A percentile compares a stretch with the other conserved stretches of the same genome.
phyloP scores from a whole-genome alignment of 2,329 filamentous ascomycete genomes.

The Periglandula ipomoeae region DNA sequence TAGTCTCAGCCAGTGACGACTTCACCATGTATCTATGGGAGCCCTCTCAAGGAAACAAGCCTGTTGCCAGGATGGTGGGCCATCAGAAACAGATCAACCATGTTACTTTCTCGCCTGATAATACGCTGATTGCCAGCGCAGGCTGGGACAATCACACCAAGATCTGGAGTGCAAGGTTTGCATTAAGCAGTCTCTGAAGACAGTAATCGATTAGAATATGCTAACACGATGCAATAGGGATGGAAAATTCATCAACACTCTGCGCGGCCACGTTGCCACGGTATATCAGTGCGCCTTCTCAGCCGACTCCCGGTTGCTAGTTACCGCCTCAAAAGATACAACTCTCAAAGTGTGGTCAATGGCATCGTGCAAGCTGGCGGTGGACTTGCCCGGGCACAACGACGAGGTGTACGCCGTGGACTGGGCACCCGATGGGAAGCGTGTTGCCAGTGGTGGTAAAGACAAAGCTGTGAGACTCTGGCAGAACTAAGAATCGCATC shows the following conservation, averaged over 20 bases:
- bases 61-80: slow-evolving; percentile 78
- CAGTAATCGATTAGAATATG: neutral
- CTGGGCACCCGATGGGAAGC: slow-evolving; percentile 85
- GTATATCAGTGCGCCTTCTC: slow-evolving; percentile 93
- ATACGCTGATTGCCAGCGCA: slow-evolving; percentile 74
- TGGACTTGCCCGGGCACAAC: slow-evolving; percentile 78
- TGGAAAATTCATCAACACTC: slow-evolving; percentile 73
- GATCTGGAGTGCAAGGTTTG: slow-evolving; percentile 70
- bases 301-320: slow-evolving; percentile 80
- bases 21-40: slow-evolving; percentile 97
- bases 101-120: slow-evolving; percentile 88
- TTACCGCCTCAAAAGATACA: slow-evolving; percentile 83
- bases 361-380: slow-evolving; percentile 67
- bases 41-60: slow-evolving; percentile 67
- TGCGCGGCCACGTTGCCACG: slow-evolving; percentile 79
- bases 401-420: slow-evolving; percentile 93
- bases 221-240: slow-evolving; percentile 32
- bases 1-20: slow-evolving; percentile 89
- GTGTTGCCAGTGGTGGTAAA: slow-evolving; percentile 84
- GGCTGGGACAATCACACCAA: slow-evolving; percentile 95
- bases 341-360: slow-evolving; percentile 95
- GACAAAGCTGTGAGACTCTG: slow-evolving; percentile 70
- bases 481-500: slow-evolving; percentile 40
- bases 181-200: neutral
- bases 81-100: slow-evolving; percentile 97